Evolutionary conservation across 306 rosid species (phyloP).

Genomic region (Arachis stenosperma): DNA sequence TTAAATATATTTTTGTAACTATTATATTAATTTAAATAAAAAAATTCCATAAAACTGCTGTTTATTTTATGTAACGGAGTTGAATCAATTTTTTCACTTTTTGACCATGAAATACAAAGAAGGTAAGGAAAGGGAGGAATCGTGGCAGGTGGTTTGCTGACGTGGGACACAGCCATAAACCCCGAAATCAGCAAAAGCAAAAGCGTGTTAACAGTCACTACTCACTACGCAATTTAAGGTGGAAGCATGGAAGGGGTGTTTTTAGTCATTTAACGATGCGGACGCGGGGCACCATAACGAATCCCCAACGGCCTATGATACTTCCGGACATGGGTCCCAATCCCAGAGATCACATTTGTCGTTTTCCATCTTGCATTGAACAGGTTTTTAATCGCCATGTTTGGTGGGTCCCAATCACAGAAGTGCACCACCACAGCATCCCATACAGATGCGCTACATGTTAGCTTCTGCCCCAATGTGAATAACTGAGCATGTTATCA

Average conservation of each 20-base stretch:
- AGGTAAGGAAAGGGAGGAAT: background rate
- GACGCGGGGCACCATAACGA: conserved; percentile 53
- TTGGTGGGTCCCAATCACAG: conserved; percentile 36
- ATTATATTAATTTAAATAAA: too few relatives aligned
- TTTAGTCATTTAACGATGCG: background rate
- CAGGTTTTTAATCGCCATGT: conserved; percentile 7
- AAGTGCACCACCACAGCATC: background rate
- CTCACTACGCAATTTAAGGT: background rate
- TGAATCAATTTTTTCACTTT: too few relatives aligned
- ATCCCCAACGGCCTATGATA: conserved; percentile 44
- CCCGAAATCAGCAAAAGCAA: background rate
- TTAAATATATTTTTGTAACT: too few relatives aligned
- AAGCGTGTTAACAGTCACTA: conserved; percentile 8
- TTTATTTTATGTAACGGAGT: too few relatives aligned
- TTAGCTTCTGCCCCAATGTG: background rate
- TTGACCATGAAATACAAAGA: too few relatives aligned
- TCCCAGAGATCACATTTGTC: conserved; percentile 22
- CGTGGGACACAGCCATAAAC: background rate
- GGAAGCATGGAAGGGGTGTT: background rate
- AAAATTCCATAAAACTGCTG: too few relatives aligned
- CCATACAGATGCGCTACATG: conserved; percentile 39
- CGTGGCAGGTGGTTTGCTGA: background rate
- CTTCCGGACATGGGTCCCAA: conserved; percentile 61
- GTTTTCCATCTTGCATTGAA: conserved; percentile 6
- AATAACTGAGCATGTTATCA: background rate